Conservation (phyloP, 2,329 filamentous ascomycete species). For the Claviceps spartinae region DNA sequence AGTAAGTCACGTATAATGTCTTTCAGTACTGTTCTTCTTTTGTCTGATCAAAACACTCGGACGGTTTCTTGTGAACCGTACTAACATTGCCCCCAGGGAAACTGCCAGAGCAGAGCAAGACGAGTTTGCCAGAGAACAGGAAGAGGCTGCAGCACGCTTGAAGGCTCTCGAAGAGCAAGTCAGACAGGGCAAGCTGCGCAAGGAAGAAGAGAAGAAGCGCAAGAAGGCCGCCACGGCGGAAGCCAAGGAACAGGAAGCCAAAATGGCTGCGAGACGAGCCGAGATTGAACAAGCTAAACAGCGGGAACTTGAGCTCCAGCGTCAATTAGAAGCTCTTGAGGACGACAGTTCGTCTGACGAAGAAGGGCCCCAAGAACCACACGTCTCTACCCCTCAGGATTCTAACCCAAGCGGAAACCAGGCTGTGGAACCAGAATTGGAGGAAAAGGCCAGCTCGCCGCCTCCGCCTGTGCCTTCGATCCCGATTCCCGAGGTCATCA, state of each 20-base stretch:
- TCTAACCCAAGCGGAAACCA: slow-evolving; percentile 40
- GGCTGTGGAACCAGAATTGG: slow-evolving; percentile 39
- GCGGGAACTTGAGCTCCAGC: slow-evolving; percentile 77
- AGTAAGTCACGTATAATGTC: slow-evolving; percentile 49
- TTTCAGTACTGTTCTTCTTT: not conserved
- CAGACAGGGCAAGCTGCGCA: slow-evolving; percentile 82
- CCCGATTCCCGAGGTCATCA: slow-evolving; percentile 34
- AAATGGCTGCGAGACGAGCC: slow-evolving; percentile 70
- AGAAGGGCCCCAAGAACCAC: slow-evolving; percentile 54
- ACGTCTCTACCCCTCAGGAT: slow-evolving; percentile 39
- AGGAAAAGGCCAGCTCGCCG: slow-evolving; percentile 37
- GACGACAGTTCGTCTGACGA: slow-evolving; percentile 67
- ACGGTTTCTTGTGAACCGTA: too few species aligned
- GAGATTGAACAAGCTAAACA: slow-evolving; percentile 88
- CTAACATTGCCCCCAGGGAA: slow-evolving; percentile 36
- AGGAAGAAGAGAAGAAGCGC: slow-evolving; percentile 86
- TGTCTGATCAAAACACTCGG: slow-evolving; percentile 12
- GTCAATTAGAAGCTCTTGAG: slow-evolving; percentile 65
- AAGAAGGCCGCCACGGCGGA: slow-evolving; percentile 82
- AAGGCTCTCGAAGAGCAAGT: slow-evolving; percentile 90
- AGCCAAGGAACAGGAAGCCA: slow-evolving; percentile 76
- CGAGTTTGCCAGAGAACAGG: slow-evolving; percentile 65
- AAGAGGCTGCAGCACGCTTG: slow-evolving; percentile 69
- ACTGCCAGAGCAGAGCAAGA: slow-evolving; percentile 64
- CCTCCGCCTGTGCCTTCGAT: slow-evolving; percentile 18